Percentiles rank a stretch among this genome's conserved stretches.
Conservation (phyloP, 768 basidiomycete genomes). For the Imleria badia region DNA sequence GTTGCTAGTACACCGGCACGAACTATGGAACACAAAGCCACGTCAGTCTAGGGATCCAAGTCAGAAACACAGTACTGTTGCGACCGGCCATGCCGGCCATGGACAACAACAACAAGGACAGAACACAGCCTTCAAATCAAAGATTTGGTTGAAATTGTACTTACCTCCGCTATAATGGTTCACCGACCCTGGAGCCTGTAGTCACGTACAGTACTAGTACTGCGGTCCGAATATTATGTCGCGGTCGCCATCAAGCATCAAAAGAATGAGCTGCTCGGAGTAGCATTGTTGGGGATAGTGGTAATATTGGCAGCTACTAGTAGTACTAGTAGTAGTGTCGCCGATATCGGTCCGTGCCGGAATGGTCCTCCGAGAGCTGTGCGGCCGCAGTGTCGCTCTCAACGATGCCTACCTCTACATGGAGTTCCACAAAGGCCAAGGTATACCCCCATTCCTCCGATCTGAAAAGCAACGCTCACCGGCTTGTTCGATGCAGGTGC, state of each 20-base stretch:
- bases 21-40: background rate
- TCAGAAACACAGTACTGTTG: background rate
- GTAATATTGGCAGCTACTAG: background rate
- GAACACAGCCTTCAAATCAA: background rate
- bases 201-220: background rate
- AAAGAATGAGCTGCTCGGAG: background rate
- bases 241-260: background rate
- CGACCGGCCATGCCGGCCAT: background rate
- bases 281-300: background rate
- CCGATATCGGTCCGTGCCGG: constrained; percentile 16
- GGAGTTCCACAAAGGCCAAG: constrained; percentile 67
- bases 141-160: background rate
- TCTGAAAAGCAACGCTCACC: constrained; percentile 5
- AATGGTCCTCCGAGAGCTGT: background rate
- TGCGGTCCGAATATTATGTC: background rate
- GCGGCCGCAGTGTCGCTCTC: background rate
- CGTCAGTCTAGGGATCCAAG: background rate
- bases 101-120: background rate
- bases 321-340: too few relatives aligned
- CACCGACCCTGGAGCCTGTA: background rate
- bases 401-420: constrained; percentile 37
- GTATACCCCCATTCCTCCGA: constrained; percentile 23
- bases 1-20: background rate
- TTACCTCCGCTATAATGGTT: background rate
- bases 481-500: constrained; percentile 35